Conservation (phyloP, 495 filamentous ascomycete species). For the Xylaria telfairii region DNA sequence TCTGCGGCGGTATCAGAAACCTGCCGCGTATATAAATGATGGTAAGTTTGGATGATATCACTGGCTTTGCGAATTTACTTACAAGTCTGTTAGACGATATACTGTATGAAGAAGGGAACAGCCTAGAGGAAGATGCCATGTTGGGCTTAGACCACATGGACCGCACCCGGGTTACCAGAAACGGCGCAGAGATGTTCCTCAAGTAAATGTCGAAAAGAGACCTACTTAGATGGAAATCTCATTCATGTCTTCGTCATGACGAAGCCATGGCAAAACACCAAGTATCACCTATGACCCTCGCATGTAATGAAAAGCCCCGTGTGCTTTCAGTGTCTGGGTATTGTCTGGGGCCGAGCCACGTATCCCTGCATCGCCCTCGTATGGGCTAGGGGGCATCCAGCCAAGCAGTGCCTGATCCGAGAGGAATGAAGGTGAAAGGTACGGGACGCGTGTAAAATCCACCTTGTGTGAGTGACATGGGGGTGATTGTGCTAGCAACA, state of each 20-base stretch:
- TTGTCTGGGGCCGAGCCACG: not conserved
- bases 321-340: slow-evolving; percentile 21
- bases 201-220: slow-evolving; percentile 43
- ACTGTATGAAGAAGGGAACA: slow-evolving; percentile 70
- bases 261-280: not conserved
- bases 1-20: slow-evolving; percentile 75
- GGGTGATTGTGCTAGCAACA: slow-evolving; percentile 19
- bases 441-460: not conserved
- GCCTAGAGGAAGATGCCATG: slow-evolving; percentile 69
- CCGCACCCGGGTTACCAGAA: slow-evolving; percentile 60
- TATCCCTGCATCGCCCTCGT: not conserved
- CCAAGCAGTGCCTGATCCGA: slow-evolving; percentile 1
- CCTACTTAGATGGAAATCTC: not conserved
- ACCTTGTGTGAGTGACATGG: slow-evolving; percentile 21
- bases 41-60: slow-evolving; percentile 61
- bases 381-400: slow-evolving; percentile 4
- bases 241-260: not conserved
- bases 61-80: slow-evolving; percentile 18
- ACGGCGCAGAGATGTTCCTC: slow-evolving; percentile 64
- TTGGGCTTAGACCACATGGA: slow-evolving; percentile 93
- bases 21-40: slow-evolving; percentile 78
- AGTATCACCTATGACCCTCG: slow-evolving; percentile 5
- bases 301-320: slow-evolving; percentile 8
- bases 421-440: slow-evolving; percentile 3
- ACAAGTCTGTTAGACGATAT: slow-evolving; percentile 70